phyloP scores from a whole-genome alignment of 2,329 filamentous ascomycete genomes.

The Scleromitrula shiraiana region DNA sequence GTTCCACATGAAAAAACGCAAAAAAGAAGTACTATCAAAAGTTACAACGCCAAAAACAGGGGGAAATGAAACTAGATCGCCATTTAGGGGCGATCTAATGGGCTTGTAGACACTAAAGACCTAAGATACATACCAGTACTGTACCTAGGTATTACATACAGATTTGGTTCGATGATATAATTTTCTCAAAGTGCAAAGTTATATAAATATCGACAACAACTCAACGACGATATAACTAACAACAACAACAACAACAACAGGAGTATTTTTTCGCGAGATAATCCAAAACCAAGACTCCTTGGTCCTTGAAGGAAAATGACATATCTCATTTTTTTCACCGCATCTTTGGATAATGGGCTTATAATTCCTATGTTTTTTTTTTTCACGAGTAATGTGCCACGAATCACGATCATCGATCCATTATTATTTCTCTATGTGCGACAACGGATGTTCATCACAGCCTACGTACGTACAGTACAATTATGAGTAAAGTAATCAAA shows the following conservation, averaged over 20 bases:
- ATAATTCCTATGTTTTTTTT: neutral
- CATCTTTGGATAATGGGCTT: constrained; percentile 2
- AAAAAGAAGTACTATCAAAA: constrained; percentile 2
- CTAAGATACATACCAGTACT: too few species aligned
- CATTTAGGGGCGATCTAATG: constrained; percentile 10
- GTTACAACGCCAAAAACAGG: constrained; percentile 7
- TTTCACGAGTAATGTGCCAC: neutral
- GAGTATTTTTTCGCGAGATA: too few species aligned
- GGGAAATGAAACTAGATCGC: constrained; percentile 9
- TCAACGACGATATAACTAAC: neutral
- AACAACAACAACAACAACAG: neutral
- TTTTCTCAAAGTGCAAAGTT: neutral
- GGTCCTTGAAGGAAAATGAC: neutral
- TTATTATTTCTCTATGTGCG: neutral
- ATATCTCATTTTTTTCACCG: constrained; percentile 1
- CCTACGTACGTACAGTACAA: too few species aligned
- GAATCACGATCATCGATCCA: constrained; percentile 1
- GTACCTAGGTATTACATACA: too few species aligned
- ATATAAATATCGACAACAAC: neutral
- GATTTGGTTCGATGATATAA: too few species aligned
- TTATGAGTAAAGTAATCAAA: too few species aligned
- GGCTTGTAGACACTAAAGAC: neutral
- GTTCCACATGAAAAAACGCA: neutral
- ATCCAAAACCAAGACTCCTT: too few species aligned
- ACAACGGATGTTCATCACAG: neutral